Percentiles rank a stretch among this genome's conserved stretches.
Evolutionary conservation across 306 rosid species (phyloP).

Genomic region (Amphicarpaea edgeworthii): DNA sequence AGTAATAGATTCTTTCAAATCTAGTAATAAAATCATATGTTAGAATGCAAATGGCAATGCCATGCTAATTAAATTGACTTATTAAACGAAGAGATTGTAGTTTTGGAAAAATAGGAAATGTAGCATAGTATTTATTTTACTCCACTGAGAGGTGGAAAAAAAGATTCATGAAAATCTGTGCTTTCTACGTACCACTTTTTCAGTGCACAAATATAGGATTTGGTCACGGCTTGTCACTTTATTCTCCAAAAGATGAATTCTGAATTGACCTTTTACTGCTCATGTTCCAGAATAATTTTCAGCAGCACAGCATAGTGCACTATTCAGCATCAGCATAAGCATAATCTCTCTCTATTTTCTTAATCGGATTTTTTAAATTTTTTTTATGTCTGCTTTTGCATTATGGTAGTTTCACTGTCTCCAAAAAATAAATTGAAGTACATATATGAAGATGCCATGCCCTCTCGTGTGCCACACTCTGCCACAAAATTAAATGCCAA

Average conservation of each 20-base stretch:
- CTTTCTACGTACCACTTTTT: slow-evolving; percentile 55
- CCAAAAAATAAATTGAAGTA: slow-evolving; percentile 28
- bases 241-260: slow-evolving; percentile 52
- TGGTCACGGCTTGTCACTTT: slow-evolving; percentile 45
- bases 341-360: neutral
- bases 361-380: neutral
- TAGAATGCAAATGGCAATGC: neutral
- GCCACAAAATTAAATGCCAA: slow-evolving; percentile 33
- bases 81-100: neutral
- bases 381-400: slow-evolving; percentile 10
- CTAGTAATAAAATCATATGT: neutral
- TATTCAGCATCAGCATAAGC: neutral
- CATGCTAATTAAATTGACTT: neutral
- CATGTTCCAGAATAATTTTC: slow-evolving; percentile 34
- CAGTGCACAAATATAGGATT: slow-evolving; percentile 53
- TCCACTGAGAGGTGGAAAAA: slow-evolving; percentile 22
- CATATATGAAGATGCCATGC: slow-evolving; percentile 33
- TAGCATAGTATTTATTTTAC: neutral
- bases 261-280: slow-evolving; percentile 45
- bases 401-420: slow-evolving; percentile 25
- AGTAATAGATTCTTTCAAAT: neutral
- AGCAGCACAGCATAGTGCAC: slow-evolving; percentile 4
- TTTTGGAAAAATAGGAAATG: slow-evolving; percentile 9
- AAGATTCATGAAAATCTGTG: slow-evolving; percentile 42
- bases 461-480: slow-evolving; percentile 24